Conservation (phyloP, 495 filamentous ascomycete species). For the Penicillium turbatum region DNA sequence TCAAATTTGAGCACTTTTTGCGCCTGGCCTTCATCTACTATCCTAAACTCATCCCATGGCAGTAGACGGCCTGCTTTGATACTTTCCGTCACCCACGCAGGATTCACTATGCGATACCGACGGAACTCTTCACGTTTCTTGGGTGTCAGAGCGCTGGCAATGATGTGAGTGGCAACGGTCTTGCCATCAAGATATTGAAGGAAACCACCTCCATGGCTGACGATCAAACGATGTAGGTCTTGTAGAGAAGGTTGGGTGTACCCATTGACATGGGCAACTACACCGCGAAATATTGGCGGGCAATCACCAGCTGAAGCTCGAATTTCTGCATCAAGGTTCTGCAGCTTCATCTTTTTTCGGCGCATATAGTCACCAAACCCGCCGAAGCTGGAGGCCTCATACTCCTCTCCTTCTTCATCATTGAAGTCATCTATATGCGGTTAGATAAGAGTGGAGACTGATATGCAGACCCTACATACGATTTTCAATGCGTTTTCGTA, state of each 20-base stretch:
- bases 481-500: slow-evolving; percentile 79
- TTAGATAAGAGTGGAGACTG: slow-evolving; percentile 12
- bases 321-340: slow-evolving; percentile 83
- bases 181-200: slow-evolving; percentile 94
- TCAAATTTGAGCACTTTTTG: slow-evolving; percentile 77
- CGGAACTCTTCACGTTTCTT: slow-evolving; percentile 87
- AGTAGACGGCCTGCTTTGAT: slow-evolving; percentile 72
- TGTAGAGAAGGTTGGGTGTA: slow-evolving; percentile 90
- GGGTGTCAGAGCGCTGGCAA: slow-evolving; percentile 81
- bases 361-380: slow-evolving; percentile 88
- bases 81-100: slow-evolving; percentile 93
- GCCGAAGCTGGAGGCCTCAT: slow-evolving; percentile 79
- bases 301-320: slow-evolving; percentile 62
- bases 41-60: slow-evolving; percentile 77
- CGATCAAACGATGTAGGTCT: slow-evolving; percentile 79
- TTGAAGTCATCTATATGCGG: slow-evolving; percentile 50
- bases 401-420: slow-evolving; percentile 83
- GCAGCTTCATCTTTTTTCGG: slow-evolving; percentile 91
- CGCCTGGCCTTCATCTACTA: slow-evolving; percentile 72
- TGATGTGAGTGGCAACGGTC: slow-evolving; percentile 90
- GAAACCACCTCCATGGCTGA: slow-evolving; percentile 87
- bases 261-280: slow-evolving; percentile 86
- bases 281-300: slow-evolving; percentile 79
- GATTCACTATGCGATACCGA: slow-evolving; percentile 87
- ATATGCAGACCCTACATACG: slow-evolving; percentile 36